Conservation (phyloP, 108 stramenopile genomes). For the Skeletonema menzelii region DNA sequence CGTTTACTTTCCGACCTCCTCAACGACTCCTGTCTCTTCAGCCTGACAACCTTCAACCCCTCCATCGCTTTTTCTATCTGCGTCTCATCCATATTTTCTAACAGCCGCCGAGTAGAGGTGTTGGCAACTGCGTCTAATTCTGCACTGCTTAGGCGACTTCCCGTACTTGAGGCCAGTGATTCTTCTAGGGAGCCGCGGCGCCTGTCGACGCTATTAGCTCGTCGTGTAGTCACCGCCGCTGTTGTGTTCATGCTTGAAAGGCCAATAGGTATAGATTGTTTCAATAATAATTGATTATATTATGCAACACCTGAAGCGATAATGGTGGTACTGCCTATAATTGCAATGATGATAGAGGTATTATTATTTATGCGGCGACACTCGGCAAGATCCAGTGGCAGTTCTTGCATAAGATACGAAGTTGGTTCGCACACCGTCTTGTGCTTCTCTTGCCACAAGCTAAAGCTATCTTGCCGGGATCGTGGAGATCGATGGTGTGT, state of each 20-base stretch:
- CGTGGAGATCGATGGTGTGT: too few relatives aligned
- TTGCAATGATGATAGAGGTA: too few relatives aligned
- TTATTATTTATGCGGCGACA: too few relatives aligned
- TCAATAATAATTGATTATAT: too few relatives aligned
- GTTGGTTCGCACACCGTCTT: too few relatives aligned
- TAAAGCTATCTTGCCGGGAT: too few relatives aligned
- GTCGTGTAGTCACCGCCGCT: background rate
- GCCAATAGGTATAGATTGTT: too few relatives aligned
- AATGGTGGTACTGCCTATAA: too few relatives aligned
- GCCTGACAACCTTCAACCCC: background rate
- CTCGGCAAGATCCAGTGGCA: too few relatives aligned
- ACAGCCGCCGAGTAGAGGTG: background rate
- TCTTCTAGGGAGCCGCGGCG: background rate
- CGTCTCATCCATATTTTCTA: slow-evolving; percentile 8
- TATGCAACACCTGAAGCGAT: too few relatives aligned
- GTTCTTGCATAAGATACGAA: too few relatives aligned
- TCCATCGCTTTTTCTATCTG: slow-evolving; percentile 7
- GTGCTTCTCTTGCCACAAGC: too few relatives aligned
- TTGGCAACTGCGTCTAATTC: background rate
- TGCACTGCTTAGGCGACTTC: background rate
- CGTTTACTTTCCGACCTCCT: background rate
- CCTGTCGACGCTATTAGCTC: background rate
- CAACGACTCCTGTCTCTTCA: background rate
- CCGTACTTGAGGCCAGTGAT: background rate
- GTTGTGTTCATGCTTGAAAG: background rate